Evolutionary conservation across 441 rosid species (phyloP).

Genomic region (Pelargonium exstipulatum): DNA sequence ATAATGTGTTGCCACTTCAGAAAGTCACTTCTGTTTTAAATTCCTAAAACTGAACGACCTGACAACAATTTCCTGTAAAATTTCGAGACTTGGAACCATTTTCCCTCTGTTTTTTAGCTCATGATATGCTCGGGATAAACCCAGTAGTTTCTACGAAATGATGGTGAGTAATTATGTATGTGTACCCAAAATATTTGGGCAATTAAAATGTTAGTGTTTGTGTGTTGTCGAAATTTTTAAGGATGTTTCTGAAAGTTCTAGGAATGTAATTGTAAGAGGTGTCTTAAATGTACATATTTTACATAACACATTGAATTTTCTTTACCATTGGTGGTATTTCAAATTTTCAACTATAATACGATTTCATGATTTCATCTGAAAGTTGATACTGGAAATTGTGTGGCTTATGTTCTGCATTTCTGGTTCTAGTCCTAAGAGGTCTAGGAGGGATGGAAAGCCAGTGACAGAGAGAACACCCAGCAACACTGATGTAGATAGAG

Average conservation of each 20-base stretch:
- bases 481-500: slow-evolving; percentile 36
- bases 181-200: not conserved
- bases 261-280: too few relatives aligned
- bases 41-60: not conserved
- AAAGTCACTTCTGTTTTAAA: not conserved
- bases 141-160: not conserved
- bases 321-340: too few relatives aligned
- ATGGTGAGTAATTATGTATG: not conserved
- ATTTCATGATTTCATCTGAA: too few relatives aligned
- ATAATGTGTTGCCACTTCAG: not conserved
- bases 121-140: not conserved
- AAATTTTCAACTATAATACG: too few relatives aligned
- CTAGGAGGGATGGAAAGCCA: slow-evolving; percentile 69
- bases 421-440: slow-evolving; percentile 59
- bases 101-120: not conserved
- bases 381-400: not conserved
- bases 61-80: not conserved
- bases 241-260: too few relatives aligned
- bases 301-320: too few relatives aligned
- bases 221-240: not conserved
- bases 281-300: too few relatives aligned
- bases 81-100: not conserved
- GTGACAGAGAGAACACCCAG: slow-evolving; percentile 35
- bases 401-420: not conserved
- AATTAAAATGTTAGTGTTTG: not conserved